Evolutionary conservation across 176 grass and related monocot genomes (phyloP), one percentile per base, ranked within the genome.

Genomic region (Lolium perenne): DNA sequence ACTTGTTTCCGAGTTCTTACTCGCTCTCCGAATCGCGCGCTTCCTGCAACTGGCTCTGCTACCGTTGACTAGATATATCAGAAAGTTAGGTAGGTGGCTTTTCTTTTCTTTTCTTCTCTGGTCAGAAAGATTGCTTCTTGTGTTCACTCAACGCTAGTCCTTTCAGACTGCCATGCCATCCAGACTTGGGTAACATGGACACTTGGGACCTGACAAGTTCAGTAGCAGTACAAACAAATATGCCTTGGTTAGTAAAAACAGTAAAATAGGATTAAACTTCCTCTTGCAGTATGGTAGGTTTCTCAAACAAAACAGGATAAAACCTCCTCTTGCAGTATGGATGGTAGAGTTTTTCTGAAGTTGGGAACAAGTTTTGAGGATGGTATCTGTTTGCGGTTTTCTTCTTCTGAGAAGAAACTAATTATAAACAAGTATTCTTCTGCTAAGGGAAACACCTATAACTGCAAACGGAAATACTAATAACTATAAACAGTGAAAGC

Each of bases 161-260:
- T 84, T 87, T 46, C 61, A 88, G 56, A 35, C 49, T 60, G 63
- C 25, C 61, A 75, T 60, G 63, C 25, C 61, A 75, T 76, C 29
- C 85, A 62, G 58, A 70, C 81, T 77, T 81, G 83, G 76, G 81
- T 71, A 80, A 84, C 68, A 91, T 74, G 43, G 80, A 80, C 85
- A 61, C 59, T 84, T 91, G 58, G 68, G 49, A 80, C 32, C 32
- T 35, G 2, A 35, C 32, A 35, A 68, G 48, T 75, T 68, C 75
- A 35, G 59, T 23, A 41, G n/a, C n/a, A n/a, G n/a, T n/a, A n/a
- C n/a, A n/a, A 69, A 78, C 0, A 35, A 12, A 78, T 10, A 68
- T 1, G 10, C 14, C 46, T 72, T 68, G 58, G 59, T 69, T 69
- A 43, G 15, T 51, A 79, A 73, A 69, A 50, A 81, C 12, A 21